These are phyloP conservation scores for Euryodendron excelsum DNA, from an alignment of 148 eudicot species.

Conservation along the genomic window DNA sequence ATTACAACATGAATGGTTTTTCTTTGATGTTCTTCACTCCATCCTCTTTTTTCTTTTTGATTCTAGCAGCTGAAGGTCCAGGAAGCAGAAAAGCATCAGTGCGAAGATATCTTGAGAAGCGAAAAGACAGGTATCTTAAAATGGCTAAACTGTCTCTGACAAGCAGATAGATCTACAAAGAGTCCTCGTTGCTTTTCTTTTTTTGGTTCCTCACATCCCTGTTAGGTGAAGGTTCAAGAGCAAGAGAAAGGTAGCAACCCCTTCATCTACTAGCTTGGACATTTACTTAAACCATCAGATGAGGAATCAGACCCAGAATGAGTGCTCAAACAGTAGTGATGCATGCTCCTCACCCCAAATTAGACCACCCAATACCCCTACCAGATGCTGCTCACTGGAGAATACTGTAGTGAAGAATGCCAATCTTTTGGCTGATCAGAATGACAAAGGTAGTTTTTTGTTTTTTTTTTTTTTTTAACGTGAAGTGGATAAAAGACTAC, in stretches of 20 bases:
- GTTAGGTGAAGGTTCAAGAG: slow-evolving; percentile 90
- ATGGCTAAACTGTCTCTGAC: slow-evolving; percentile 3
- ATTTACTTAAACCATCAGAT: slow-evolving; percentile 57
- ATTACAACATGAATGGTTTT: not conserved
- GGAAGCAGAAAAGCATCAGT: slow-evolving; percentile 58
- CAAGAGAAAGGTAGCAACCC: slow-evolving; percentile 58
- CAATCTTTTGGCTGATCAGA: slow-evolving; percentile 42
- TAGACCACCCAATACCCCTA: slow-evolving; percentile 47
- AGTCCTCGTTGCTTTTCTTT: not conserved
- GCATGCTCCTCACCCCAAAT: slow-evolving; percentile 47
- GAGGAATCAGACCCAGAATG: slow-evolving; percentile 38
- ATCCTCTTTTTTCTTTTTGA: not conserved
- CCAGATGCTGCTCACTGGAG: slow-evolving; percentile 27
- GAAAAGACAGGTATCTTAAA: slow-evolving; percentile 73
- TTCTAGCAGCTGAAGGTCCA: slow-evolving; percentile 60
- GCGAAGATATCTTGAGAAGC: slow-evolving; percentile 61
- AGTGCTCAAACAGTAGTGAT: slow-evolving; percentile 40
- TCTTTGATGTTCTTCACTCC: not conserved
- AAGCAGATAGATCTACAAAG: not conserved
- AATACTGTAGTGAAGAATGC: slow-evolving; percentile 24
- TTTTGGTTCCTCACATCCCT: slow-evolving; percentile 25
- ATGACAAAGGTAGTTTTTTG: slow-evolving; percentile 49
- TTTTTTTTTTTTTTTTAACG: not conserved
- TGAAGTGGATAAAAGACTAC: too few relatives aligned
- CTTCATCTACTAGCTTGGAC: slow-evolving; percentile 57